Percentiles rank a stretch among this genome's conserved stretches.
These are phyloP conservation scores for Penicillium bialowiezense DNA, from an alignment of 495 filamentous ascomycete genomes.

Conservation along the genomic window DNA sequence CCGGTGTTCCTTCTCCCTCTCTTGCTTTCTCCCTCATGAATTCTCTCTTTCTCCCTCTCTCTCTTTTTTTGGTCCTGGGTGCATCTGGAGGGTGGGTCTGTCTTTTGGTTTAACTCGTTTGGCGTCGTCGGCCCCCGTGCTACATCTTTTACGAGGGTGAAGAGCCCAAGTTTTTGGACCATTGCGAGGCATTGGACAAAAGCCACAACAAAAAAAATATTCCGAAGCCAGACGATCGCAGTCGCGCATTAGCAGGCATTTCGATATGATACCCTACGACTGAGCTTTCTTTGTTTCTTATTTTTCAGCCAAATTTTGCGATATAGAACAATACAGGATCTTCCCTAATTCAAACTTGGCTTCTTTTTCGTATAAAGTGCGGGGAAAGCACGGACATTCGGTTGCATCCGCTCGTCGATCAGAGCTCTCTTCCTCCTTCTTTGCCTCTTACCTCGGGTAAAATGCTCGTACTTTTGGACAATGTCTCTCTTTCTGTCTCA, in stretches of 20 bases:
- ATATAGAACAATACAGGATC: conserved; percentile 11
- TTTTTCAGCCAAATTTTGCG: conserved; percentile 28
- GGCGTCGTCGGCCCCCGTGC: conserved; percentile 22
- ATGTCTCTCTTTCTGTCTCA: conserved; percentile 1
- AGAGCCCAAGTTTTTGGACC: neutral
- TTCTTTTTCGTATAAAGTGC: neutral
- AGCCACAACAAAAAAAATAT: conserved; percentile 18
- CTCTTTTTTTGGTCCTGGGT: conserved; percentile 27
- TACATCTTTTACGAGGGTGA: conserved; percentile 5
- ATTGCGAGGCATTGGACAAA: neutral
- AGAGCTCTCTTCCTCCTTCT: too few species aligned
- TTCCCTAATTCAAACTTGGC: neutral
- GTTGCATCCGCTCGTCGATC: neutral
- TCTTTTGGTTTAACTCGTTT: conserved; percentile 30
- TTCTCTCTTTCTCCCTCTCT: conserved; percentile 16
- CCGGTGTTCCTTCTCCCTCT: conserved; percentile 11
- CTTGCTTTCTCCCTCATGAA: conserved; percentile 13
- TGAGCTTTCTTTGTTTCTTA: conserved; percentile 31
- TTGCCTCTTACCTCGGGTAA: neutral
- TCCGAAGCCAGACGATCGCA: conserved; percentile 37
- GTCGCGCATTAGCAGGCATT: conserved; percentile 50
- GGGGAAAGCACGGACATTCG: conserved; percentile 10
- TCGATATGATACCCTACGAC: conserved; percentile 52
- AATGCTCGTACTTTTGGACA: neutral
- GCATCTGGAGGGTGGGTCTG: conserved; percentile 31